Evolutionary conservation across 2,329 filamentous ascomycete species (phyloP), one percentile per base, ranked within the genome.

Genomic region (Helicocarpus griseus): DNA sequence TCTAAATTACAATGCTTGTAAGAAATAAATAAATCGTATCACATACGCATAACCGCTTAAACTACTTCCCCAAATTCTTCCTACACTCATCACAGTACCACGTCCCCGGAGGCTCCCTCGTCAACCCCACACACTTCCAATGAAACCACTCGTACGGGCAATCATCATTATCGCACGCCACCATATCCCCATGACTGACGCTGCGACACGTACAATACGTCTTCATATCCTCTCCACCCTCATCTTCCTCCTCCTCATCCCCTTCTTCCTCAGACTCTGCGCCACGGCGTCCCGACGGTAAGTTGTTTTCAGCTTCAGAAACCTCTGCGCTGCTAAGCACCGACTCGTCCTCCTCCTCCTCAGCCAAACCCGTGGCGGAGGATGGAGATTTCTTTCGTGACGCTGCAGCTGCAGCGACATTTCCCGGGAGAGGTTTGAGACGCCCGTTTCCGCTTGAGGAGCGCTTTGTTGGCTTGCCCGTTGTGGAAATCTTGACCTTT

Each of bases 131-230:
- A 59, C 81, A 85, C 38, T 75, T 78, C 64, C 82, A 75, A 70
- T 85, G 81, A 65, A 85, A 85, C 81, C 81, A 85, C 63, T 85
- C 80, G 56, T 79, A 77, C 11, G 77, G 75, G 66, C 81, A 85
- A 52, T 74, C 71, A 35, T 81, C 78, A 61, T 84, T 83, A 63
- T 85, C 81, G 60, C 81, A 85, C 11, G 79, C 81, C 38, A 85
- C 78, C 81, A 85, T 85, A 60, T 82, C 79, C 17, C 81, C 81
- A 61, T 82, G 83, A 56, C 76, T 80, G 35, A 83, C 80, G 56
- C 79, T 78, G 47, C 80, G 79, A 61, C 81, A 85, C 57, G 81
- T 82, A 66, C 81, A 85, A 62, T 84, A 85, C 38, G 79, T 77
- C 54, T 78, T 79, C 55, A 81, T 79, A 61, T 81, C 77, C 57